A percentile compares a stretch with the other conserved stretches of the same genome.
These are phyloP conservation scores for Pisolithus microcarpus DNA, from an alignment of 768 basidiomycete genomes.

Conservation along the genomic window DNA sequence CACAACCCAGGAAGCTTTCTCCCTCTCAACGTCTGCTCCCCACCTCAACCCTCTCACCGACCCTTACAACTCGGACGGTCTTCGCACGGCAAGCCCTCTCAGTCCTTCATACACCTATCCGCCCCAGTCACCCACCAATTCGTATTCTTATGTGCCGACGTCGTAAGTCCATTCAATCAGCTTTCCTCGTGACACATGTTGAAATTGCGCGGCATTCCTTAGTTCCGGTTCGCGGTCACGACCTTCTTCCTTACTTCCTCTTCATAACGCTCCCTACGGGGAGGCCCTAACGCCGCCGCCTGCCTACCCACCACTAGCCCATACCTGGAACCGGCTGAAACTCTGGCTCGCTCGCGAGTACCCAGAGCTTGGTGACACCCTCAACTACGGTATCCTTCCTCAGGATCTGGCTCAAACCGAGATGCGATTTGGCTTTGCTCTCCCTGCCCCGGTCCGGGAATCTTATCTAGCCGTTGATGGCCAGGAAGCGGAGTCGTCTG, in stretches of 20 bases:
- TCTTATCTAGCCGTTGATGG: constrained; percentile 86
- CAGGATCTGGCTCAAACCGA: constrained; percentile 77
- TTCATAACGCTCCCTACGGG: constrained; percentile 49
- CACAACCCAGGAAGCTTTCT: constrained; percentile 83
- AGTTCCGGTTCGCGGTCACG: constrained; percentile 36
- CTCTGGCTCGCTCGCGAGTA: constrained; percentile 80
- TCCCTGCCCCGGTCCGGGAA: constrained; percentile 86
- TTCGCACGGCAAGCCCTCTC: constrained; percentile 42
- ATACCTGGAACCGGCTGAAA: constrained; percentile 80
- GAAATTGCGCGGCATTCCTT: constrained; percentile 3
- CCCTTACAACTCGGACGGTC: constrained; percentile 50
- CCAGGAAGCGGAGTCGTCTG: constrained; percentile 86
- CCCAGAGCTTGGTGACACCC: constrained; percentile 91
- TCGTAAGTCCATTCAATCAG: constrained; percentile 32
- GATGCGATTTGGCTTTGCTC: constrained; percentile 72
- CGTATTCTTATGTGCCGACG: constrained; percentile 57
- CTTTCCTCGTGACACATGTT: constrained; percentile 2
- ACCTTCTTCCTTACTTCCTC: constrained; percentile 56
- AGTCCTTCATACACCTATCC: constrained; percentile 70
- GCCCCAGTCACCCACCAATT: constrained; percentile 45
- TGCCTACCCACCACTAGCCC: constrained; percentile 69
- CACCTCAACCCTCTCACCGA: constrained; percentile 46
- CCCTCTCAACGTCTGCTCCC: constrained; percentile 71
- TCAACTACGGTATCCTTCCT: constrained; percentile 84
- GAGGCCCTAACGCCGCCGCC: constrained; percentile 31